phyloP scores from a whole-genome alignment of 495 filamentous ascomycete genomes.

The Pyrenula aspistea region DNA sequence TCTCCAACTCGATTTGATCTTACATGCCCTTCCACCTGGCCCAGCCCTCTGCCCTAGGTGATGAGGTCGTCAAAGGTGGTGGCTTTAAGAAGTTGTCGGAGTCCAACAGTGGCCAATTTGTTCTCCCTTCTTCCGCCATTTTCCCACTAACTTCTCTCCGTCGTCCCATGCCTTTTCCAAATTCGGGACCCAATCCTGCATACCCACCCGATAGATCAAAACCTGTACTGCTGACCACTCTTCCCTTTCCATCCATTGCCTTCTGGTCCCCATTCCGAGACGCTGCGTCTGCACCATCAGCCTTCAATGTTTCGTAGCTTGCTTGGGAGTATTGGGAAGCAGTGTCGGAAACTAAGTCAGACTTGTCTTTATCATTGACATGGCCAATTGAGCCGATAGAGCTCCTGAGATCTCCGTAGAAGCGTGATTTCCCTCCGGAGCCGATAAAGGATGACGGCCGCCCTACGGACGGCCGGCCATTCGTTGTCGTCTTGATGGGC shows the following conservation, averaged over 20 bases:
- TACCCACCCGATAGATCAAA: slow-evolving; percentile 30
- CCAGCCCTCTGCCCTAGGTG: background rate
- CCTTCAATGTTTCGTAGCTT: slow-evolving; percentile 25
- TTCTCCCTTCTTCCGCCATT: slow-evolving; percentile 57
- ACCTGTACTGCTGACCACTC: slow-evolving; percentile 41
- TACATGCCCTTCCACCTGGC: background rate
- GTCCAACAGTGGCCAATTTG: background rate
- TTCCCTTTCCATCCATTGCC: slow-evolving; percentile 31
- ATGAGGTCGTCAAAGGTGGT: background rate
- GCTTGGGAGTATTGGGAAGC: slow-evolving; percentile 10
- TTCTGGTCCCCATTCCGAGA: slow-evolving; percentile 9
- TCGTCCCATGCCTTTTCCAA: slow-evolving; percentile 31
- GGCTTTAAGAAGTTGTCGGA: background rate
- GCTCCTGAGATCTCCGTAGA: slow-evolving; percentile 25
- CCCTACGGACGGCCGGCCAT: slow-evolving; percentile 6
- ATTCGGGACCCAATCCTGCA: slow-evolving; percentile 24
- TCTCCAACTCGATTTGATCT: too few relatives aligned
- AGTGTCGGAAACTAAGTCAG: background rate
- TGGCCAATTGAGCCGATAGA: slow-evolving; percentile 11
- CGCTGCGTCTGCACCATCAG: slow-evolving; percentile 16
- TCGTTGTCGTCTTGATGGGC: slow-evolving; percentile 11
- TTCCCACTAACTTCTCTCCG: slow-evolving; percentile 71
- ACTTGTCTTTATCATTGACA: background rate
- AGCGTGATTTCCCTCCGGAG: slow-evolving; percentile 17
- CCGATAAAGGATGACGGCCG: slow-evolving; percentile 10